A percentile compares a stretch with the other conserved stretches of the same genome.
These are phyloP conservation scores for Diaporthe caulivora DNA, from an alignment of 2,329 filamentous ascomycete genomes.

Conservation along the genomic window DNA sequence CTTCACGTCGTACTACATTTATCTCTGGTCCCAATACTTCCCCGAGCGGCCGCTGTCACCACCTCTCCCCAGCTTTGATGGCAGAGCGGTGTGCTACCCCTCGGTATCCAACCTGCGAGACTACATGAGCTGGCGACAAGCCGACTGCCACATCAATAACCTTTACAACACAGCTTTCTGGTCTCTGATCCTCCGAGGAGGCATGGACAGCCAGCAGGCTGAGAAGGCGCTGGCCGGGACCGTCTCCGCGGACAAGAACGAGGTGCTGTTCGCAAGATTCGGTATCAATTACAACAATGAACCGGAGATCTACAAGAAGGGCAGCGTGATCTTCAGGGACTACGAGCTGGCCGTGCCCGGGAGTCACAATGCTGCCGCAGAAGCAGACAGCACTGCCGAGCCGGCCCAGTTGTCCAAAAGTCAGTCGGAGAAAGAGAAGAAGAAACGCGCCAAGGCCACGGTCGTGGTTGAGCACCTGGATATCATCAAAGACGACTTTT, in stretches of 20 bases:
- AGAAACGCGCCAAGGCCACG: slow-evolving; percentile 82
- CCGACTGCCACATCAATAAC: slow-evolving; percentile 98
- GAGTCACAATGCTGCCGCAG: slow-evolving; percentile 59
- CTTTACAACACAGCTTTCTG: slow-evolving; percentile 98
- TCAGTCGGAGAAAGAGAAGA: slow-evolving; percentile 86
- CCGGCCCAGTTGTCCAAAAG: slow-evolving; percentile 76
- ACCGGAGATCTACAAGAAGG: slow-evolving; percentile 91
- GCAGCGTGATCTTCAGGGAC: slow-evolving; percentile 89
- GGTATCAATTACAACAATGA: slow-evolving; percentile 99
- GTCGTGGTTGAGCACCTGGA: slow-evolving; percentile 89
- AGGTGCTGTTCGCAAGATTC: slow-evolving; percentile 91
- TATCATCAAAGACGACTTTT: slow-evolving; percentile 96
- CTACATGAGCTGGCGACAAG: slow-evolving; percentile 97
- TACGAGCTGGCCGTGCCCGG: slow-evolving; percentile 77
- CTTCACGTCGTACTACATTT: slow-evolving; percentile 91
- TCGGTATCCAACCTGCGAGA: slow-evolving; percentile 85
- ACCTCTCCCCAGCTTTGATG: slow-evolving; percentile 91
- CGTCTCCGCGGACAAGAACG: slow-evolving; percentile 89
- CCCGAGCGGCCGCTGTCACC: slow-evolving; percentile 76
- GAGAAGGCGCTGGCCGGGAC: slow-evolving; percentile 87
- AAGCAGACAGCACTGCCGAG: slow-evolving; percentile 63
- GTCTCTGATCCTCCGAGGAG: slow-evolving; percentile 84
- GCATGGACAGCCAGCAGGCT: slow-evolving; percentile 81
- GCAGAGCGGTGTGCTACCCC: slow-evolving; percentile 90
- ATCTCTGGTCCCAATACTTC: slow-evolving; percentile 83